phyloP scores from a whole-genome alignment of 2,329 filamentous ascomycete species.

The Colletotrichum neosansevieriae region DNA sequence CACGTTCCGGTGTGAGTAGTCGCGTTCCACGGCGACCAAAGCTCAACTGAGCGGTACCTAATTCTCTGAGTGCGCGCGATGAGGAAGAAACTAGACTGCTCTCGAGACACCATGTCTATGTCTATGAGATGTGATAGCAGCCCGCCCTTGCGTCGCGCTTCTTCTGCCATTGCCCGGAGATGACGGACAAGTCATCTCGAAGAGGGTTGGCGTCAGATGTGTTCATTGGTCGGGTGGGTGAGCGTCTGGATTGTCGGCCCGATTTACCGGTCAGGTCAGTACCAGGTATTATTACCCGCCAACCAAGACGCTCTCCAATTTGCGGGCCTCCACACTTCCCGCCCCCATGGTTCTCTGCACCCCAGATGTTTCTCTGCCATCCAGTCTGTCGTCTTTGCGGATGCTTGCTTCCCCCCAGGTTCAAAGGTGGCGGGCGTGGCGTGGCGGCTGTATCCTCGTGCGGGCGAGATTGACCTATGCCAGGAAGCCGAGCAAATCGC shows the following conservation, averaged over 20 bases:
- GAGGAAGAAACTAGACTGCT: not conserved
- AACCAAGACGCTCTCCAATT: conserved; percentile 28
- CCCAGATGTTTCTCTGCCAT: conserved; percentile 34
- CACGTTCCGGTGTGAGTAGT: no score
- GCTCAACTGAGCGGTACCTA: no score
- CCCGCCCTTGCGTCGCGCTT: not conserved
- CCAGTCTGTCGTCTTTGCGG: not conserved
- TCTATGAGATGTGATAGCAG: conserved; percentile 20
- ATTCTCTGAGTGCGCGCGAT: no score
- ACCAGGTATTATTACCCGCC: conserved; percentile 42
- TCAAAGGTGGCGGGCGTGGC: not conserved
- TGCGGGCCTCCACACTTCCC: conserved; percentile 16
- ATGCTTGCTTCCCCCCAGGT: conserved; percentile 24
- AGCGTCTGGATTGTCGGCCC: conserved; percentile 37
- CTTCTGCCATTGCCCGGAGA: conserved; percentile 20
- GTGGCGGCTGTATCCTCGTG: not conserved
- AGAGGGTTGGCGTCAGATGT: conserved; percentile 29
- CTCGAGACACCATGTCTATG: not conserved
- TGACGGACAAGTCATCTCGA: conserved; percentile 26
- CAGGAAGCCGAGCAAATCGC: no score
- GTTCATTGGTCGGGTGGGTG: conserved; percentile 27
- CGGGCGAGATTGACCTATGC: not conserved
- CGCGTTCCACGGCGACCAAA: no score
- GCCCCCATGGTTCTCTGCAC: conserved; percentile 32
- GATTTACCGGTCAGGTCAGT: conserved; percentile 28